A percentile compares a stretch with the other conserved stretches of the same genome.
Evolutionary conservation across 192 early-diverging fungal genomes (phyloP).

Genomic region (Phycomyces nitens): DNA sequence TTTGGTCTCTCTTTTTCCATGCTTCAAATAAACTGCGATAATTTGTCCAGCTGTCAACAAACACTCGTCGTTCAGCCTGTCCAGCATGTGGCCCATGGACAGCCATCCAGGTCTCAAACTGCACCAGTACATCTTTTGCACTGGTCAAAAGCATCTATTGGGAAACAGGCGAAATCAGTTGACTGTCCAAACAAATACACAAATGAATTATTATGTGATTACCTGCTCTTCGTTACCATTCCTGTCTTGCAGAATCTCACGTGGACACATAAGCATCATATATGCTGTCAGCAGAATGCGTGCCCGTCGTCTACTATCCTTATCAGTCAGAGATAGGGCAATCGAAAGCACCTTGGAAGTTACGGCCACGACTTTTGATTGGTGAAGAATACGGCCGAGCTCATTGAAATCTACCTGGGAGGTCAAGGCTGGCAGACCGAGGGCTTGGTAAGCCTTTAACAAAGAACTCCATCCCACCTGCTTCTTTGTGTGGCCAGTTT

Average conservation of each 20-base stretch:
- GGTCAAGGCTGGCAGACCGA: constrained; percentile 3
- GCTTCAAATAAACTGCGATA: constrained; percentile 65
- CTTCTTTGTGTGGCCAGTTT: not conserved
- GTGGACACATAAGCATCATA: constrained; percentile 65
- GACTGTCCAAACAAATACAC: constrained; percentile 6
- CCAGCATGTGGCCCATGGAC: constrained; percentile 13
- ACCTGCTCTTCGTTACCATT: constrained; percentile 54
- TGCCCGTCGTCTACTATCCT: constrained; percentile 45
- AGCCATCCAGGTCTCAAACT: constrained; percentile 37
- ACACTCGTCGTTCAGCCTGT: constrained; percentile 22
- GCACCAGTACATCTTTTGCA: constrained; percentile 31
- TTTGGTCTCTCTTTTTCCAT: constrained; percentile 68
- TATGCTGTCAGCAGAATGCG: constrained; percentile 71
- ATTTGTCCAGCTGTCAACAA: constrained; percentile 52
- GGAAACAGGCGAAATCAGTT: not conserved
- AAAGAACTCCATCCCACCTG: constrained; percentile 1
- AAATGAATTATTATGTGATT: constrained; percentile 1
- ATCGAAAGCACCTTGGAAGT: constrained; percentile 36
- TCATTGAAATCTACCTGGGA: constrained; percentile 26
- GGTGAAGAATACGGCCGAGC: constrained; percentile 28
- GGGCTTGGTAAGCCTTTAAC: constrained; percentile 10
- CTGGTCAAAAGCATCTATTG: constrained; percentile 31
- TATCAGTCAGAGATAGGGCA: constrained; percentile 23
- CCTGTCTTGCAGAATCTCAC: constrained; percentile 52
- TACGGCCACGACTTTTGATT: constrained; percentile 35